These are phyloP conservation scores for Aureobasidium sp. DNA, from an alignment of 2,329 filamentous ascomycete genomes.

Conservation along the genomic window DNA sequence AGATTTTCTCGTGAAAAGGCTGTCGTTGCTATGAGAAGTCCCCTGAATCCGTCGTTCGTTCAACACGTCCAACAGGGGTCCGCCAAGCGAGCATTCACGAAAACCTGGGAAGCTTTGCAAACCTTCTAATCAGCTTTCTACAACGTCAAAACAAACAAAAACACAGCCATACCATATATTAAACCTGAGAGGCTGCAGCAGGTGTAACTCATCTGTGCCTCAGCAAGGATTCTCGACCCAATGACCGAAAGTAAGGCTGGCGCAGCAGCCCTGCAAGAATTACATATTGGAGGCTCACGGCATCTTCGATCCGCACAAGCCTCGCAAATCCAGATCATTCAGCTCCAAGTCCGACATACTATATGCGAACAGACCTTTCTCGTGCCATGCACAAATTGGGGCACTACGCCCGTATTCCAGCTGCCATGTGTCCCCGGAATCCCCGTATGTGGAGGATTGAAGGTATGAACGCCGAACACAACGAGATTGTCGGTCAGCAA, in stretches of 20 bases:
- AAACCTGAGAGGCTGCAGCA: background rate
- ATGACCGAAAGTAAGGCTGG: background rate
- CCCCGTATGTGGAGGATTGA: background rate
- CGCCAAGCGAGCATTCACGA: constrained; percentile 8
- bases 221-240: background rate
- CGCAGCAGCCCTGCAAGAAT: constrained; percentile 1
- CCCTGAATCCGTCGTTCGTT: background rate
- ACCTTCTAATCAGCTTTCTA: background rate
- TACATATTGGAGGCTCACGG: background rate
- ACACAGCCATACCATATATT: background rate
- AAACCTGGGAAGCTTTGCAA: background rate
- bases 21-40: background rate
- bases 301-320: constrained; percentile 7
- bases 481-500: constrained; percentile 5
- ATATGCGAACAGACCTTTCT: background rate
- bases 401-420: constrained; percentile 2
- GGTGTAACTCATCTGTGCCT: background rate
- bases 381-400: constrained; percentile 3
- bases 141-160: constrained; percentile 3
- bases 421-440: constrained; percentile 2
- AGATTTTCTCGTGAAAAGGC: background rate
- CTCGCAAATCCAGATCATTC: constrained; percentile 4
- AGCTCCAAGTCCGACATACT: background rate
- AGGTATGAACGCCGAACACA: background rate
- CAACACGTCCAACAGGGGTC: constrained; percentile 3